A percentile compares a stretch with the other conserved stretches of the same genome.
Evolutionary conservation across 73 alveolate genomes (phyloP).

Genomic region (Paramecium sexaurelia): DNA sequence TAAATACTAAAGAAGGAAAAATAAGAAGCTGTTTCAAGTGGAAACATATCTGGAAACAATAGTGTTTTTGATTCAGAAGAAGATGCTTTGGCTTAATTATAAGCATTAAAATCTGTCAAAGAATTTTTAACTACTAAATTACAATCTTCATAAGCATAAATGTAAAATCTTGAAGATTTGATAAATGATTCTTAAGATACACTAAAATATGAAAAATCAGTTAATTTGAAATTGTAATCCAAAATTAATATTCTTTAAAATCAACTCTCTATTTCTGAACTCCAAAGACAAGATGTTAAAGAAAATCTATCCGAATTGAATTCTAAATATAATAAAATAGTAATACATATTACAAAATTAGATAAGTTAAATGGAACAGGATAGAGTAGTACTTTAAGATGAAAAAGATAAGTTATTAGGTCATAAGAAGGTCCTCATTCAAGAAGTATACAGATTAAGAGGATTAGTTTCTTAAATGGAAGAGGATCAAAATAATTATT

Average conservation of each 20-base stretch:
- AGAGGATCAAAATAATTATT: conserved; percentile 1
- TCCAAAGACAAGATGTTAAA: conserved; percentile 45
- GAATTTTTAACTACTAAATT: conserved; percentile 1
- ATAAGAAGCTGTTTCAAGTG: neutral
- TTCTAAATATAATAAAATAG: conserved; percentile 35
- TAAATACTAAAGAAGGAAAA: neutral
- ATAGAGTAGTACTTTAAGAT: neutral
- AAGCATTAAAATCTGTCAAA: neutral
- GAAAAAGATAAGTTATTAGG: neutral
- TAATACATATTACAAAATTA: neutral
- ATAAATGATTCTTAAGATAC: neutral
- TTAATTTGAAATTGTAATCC: conserved; percentile 19
- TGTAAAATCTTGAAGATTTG: conserved; percentile 23
- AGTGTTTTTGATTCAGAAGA: conserved; percentile 15
- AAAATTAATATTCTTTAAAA: conserved; percentile 8
- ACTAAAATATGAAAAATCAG: conserved; percentile 36
- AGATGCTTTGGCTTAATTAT: conserved; percentile 41
- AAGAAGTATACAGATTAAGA: conserved; percentile 45
- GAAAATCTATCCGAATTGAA: conserved; percentile 24
- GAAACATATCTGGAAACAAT: neutral
- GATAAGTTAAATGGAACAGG: neutral
- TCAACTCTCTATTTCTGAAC: conserved; percentile 31
- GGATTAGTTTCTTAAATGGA: neutral
- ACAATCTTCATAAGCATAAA: neutral
- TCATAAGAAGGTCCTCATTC: conserved; percentile 6